Conservation (phyloP, 176 grass and related monocot species). For the Eleusine indica region DNA sequence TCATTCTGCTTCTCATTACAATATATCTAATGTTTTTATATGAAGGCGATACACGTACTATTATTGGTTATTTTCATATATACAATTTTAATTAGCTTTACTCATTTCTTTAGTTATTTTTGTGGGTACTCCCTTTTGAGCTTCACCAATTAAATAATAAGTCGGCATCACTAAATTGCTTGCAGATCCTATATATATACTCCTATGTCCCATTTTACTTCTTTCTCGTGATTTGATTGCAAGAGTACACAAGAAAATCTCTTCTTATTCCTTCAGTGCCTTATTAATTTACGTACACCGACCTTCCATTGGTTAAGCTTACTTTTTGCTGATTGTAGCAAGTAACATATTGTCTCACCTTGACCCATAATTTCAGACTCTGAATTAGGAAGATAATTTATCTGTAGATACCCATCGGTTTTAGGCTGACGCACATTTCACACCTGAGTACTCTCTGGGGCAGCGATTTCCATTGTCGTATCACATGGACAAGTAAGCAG, state of each 20-base stretch:
- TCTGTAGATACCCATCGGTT: not conserved
- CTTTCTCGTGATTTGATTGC: not conserved
- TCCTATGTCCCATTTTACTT: not conserved
- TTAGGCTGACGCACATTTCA: constrained; percentile 8
- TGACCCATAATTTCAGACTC: not conserved
- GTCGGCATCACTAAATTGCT: not conserved
- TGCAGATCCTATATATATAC: not conserved
- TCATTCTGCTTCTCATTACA: not conserved
- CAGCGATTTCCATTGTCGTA: constrained; percentile 40
- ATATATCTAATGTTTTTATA: not conserved
- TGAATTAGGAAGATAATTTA: not conserved
- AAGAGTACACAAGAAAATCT: not conserved
- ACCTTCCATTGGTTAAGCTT: too few species aligned
- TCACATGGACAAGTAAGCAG: constrained; percentile 29
- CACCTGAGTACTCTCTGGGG: constrained; percentile 5
- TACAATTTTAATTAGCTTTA: too few species aligned
- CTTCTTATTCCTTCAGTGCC: not conserved
- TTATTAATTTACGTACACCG: too few species aligned
- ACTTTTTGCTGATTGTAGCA: too few species aligned
- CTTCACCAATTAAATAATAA: not conserved
- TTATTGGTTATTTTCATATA: not conserved
- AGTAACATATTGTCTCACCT: not conserved
- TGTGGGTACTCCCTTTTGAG: not conserved
- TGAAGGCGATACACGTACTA: not conserved
- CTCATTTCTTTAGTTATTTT: not conserved